These are phyloP conservation scores for Yarrowia deformans DNA, from an alignment of 805 yeast genomes.

Conservation along the genomic window DNA sequence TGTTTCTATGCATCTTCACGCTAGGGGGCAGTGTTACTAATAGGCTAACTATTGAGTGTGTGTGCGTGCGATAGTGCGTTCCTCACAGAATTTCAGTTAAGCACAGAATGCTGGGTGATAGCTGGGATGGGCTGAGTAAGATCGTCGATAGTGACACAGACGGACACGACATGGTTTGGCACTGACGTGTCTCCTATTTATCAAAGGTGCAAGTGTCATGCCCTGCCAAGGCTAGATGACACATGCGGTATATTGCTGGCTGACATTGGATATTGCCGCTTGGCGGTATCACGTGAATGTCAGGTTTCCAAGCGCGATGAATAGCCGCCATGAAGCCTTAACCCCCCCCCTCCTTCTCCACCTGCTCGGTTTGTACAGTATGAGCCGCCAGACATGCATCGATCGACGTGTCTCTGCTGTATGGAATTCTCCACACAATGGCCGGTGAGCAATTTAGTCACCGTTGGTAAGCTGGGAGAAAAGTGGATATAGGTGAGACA, in stretches of 20 bases:
- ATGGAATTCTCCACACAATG: slow-evolving; percentile 4
- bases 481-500: not conserved
- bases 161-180: not conserved
- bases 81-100: not conserved
- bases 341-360: too few species aligned
- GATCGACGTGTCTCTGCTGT: slow-evolving; percentile 5
- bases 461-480: not conserved
- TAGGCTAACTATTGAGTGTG: too few species aligned
- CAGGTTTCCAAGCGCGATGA: not conserved
- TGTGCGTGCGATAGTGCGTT: not conserved
- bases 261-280: not conserved
- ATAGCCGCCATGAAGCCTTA: not conserved
- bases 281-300: not conserved
- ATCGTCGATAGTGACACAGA: not conserved
- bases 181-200: too few species aligned
- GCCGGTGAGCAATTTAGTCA: slow-evolving; percentile 8
- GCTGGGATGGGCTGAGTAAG: slow-evolving; percentile 12
- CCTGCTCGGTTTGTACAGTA: not conserved
- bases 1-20: not conserved
- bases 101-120: slow-evolving; percentile 3
- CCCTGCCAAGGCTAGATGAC: too few species aligned
- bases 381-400: slow-evolving; percentile 4
- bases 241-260: not conserved
- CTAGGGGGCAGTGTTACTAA: not conserved
- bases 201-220: too few species aligned